phyloP scores from a whole-genome alignment of 768 basidiomycete species.

The Termitomyces sp. region DNA sequence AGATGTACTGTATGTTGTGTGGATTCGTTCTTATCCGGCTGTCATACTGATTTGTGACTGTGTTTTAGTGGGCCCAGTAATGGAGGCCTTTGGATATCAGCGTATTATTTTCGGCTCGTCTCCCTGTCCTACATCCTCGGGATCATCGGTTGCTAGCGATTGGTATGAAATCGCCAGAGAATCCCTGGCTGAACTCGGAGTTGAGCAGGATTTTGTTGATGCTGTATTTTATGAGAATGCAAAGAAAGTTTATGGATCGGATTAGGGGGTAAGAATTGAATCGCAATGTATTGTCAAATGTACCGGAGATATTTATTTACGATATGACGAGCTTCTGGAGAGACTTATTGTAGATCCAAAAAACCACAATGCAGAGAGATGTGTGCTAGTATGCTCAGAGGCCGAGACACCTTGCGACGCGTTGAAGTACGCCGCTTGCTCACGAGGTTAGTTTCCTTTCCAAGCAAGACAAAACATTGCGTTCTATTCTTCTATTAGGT shows the following conservation, averaged over 20 bases:
- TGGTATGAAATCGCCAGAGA: conserved; percentile 85
- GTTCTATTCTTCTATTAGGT: not conserved
- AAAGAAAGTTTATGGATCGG: conserved; percentile 38
- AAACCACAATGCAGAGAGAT: not conserved
- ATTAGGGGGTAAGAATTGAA: not conserved
- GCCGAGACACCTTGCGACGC: not conserved
- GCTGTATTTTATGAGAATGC: conserved; percentile 63
- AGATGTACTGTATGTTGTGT: conserved; percentile 74
- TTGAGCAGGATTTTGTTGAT: conserved; percentile 75
- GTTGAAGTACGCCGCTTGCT: not conserved
- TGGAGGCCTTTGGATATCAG: conserved; percentile 83
- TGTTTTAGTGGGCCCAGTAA: conserved; percentile 65
- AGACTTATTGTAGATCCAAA: not conserved
- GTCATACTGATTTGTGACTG: conserved; percentile 3
- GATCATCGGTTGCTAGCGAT: conserved; percentile 49
- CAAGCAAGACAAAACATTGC: not conserved
- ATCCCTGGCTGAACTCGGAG: conserved; percentile 71
- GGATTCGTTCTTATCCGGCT: not conserved
- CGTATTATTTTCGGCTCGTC: conserved; percentile 84
- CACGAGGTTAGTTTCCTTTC: conserved; percentile 1
- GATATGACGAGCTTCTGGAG: too few relatives aligned
- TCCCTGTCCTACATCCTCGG: conserved; percentile 47
- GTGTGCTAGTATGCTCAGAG: too few relatives aligned
- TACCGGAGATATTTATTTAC: not conserved
- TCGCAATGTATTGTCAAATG: not conserved